Conservation (phyloP, 2,329 filamentous ascomycete species). For the Paraphoma sp. region DNA sequence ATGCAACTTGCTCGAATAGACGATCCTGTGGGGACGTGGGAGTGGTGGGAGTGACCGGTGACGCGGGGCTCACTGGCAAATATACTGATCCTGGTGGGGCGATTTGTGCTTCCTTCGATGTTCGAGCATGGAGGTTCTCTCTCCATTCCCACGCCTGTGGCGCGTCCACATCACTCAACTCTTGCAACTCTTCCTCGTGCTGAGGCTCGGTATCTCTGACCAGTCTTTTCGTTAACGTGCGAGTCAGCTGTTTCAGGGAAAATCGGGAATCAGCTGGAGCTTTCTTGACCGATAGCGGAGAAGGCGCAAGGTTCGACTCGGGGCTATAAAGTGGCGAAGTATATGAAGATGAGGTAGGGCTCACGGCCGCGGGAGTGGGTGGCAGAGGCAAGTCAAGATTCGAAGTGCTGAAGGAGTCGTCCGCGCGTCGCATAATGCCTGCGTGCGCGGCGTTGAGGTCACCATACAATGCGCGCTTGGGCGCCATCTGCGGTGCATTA, state of each 20-base stretch:
- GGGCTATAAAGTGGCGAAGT: constrained; percentile 34
- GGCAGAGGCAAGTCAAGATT: constrained; percentile 27
- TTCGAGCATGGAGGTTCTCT: constrained; percentile 24
- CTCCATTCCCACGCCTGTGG: constrained; percentile 16
- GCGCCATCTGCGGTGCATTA: constrained; percentile 36
- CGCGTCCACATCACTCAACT: constrained; percentile 19
- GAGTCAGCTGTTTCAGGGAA: constrained; percentile 39
- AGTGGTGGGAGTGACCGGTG: constrained; percentile 25
- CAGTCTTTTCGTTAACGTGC: constrained; percentile 35
- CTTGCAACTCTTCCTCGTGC: constrained; percentile 31
- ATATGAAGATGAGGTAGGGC: constrained; percentile 35
- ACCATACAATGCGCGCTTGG: constrained; percentile 36
- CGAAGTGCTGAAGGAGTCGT: constrained; percentile 18
- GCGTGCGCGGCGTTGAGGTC: constrained; percentile 39
- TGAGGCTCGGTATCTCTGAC: constrained; percentile 17
- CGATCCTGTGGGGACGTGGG: constrained; percentile 7
- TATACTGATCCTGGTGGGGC: constrained; percentile 21
- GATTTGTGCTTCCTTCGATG: constrained; percentile 25
- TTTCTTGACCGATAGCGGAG: constrained; percentile 26
- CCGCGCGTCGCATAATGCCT: constrained; percentile 32
- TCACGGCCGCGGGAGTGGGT: constrained; percentile 34
- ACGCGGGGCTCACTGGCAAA: constrained; percentile 23
- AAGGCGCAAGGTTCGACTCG: constrained; percentile 26
- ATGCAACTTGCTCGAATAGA: constrained; percentile 3
- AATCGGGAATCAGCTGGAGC: constrained; percentile 33